Base-by-base conservation (phyloP, 2,329 filamentous ascomycete genomes). In the Aspergillus novoparasiticus region DNA sequence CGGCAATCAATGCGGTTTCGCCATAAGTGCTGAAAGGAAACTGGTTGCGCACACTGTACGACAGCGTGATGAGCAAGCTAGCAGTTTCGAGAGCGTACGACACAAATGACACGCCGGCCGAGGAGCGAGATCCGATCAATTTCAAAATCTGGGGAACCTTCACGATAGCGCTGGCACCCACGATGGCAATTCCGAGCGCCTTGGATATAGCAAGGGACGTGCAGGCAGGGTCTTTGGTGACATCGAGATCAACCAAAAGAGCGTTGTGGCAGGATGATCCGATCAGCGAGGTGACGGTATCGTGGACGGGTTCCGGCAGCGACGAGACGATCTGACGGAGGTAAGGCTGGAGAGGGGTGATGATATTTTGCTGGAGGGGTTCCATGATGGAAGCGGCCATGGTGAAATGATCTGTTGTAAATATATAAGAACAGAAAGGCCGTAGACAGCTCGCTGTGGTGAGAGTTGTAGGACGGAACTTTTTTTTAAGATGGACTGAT, bases 71-170 rank as follows among this genome's bases (percentile, higher is more conserved):
- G 72, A 97, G 85, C 81, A 96, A 94, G 63, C 90, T 88, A 61
- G 87, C 85, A 10, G 93, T 97, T 83, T 99, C 95, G 76, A 99
- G 92, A 39, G 95, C 85, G 82, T 97, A 98, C 36, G 92, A 91
- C 51, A 96, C 86, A 81, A 98, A 96, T 56, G 89, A 93, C 65
- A 99, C 86, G 71, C 95, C 95, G 51, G 88, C 87, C 32, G 93
- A 89, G 57, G 93, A 97, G 73, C 89, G 87, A 55, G 92, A 93
- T 74, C 85, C 85, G 73, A 95, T 80, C 58, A 99, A 89, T 84
- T 99, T 99, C 78, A 97, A 79, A 76, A 99, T 94, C 83, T 99
- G 95, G 0, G 95, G 95, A 30, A 99, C 89, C 83, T 99, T 99
- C 83, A 99, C 94, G 72, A 98, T 88, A 60, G 92, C 89, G 32